Conservation (phyloP, 2,329 filamentous ascomycete species). For the Hymenoscyphus scutula region DNA sequence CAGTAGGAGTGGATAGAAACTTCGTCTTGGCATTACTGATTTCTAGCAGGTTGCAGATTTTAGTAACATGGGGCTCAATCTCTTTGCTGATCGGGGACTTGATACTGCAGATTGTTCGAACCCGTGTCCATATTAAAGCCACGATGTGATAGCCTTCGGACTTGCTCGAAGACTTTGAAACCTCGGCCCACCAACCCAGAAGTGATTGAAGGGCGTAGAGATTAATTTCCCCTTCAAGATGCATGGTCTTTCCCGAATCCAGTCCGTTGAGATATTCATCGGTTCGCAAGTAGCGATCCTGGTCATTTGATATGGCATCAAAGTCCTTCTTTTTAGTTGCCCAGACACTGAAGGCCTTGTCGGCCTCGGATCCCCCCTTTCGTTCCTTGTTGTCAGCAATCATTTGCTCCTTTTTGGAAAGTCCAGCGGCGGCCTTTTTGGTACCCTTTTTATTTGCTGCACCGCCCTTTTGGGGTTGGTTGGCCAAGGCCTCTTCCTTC, state of each 20-base stretch:
- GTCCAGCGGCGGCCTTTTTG: conserved; percentile 41
- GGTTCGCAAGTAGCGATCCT: conserved; percentile 33
- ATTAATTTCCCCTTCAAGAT: conserved; percentile 37
- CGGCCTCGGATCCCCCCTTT: conserved; percentile 32
- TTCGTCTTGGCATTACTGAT: conserved; percentile 36
- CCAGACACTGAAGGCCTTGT: conserved; percentile 36
- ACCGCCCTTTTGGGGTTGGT: conserved; percentile 18
- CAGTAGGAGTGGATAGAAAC: conserved; percentile 26
- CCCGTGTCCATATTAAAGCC: conserved; percentile 46
- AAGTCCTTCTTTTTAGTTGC: conserved; percentile 33
- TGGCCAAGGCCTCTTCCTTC: conserved; percentile 21
- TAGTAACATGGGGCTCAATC: conserved; percentile 38
- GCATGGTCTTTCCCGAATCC: conserved; percentile 29
- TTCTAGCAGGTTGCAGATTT: conserved; percentile 35
- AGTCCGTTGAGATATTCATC: conserved; percentile 33
- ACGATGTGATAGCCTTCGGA: conserved; percentile 41
- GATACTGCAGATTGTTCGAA: conserved; percentile 39
- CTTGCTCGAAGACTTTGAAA: conserved; percentile 37
- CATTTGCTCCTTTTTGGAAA: conserved; percentile 38
- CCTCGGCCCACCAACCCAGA: conserved; percentile 47
- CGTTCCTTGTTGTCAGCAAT: conserved; percentile 35
- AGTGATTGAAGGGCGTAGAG: conserved; percentile 50
- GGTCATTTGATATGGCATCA: conserved; percentile 29
- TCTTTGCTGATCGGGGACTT: conserved; percentile 42
- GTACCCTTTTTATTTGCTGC: conserved; percentile 31